A percentile compares a stretch with the other conserved stretches of the same genome.
Evolutionary conservation across 2,329 filamentous ascomycete genomes (phyloP).

Genomic region (Furcasterigmium furcatum): DNA sequence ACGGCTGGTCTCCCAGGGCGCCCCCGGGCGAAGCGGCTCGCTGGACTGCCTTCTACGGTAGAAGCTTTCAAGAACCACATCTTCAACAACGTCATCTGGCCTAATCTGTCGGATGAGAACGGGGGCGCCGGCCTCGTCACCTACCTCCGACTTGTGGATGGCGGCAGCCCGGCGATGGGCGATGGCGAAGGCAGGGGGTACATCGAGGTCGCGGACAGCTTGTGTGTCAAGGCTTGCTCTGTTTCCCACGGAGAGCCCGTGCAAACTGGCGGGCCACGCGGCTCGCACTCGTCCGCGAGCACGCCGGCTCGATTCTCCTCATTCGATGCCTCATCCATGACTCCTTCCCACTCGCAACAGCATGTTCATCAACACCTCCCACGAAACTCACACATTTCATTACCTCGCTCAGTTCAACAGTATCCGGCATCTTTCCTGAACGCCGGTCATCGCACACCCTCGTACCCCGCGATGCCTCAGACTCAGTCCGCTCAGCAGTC

Average conservation of each 20-base stretch:
- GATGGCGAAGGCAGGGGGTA: constrained; percentile 80
- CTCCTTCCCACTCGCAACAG: constrained; percentile 6
- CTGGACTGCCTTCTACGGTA: constrained; percentile 85
- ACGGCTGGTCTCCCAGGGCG: constrained; percentile 76
- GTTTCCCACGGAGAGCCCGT: constrained; percentile 91
- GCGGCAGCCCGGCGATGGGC: constrained; percentile 80
- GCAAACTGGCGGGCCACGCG: constrained; percentile 66
- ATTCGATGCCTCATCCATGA: constrained; percentile 22
- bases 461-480: background rate
- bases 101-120: constrained; percentile 93
- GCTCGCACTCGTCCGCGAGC: constrained; percentile 26
- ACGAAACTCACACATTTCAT: constrained; percentile 4
- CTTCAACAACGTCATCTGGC: constrained; percentile 98
- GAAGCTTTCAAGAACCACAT: constrained; percentile 89
- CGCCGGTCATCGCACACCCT: background rate
- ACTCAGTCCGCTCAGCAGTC: background rate
- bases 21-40: constrained; percentile 78
- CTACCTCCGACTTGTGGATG: constrained; percentile 84
- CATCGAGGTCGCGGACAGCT: constrained; percentile 80
- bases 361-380: constrained; percentile 2
- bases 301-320: constrained; percentile 22
- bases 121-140: constrained; percentile 90
- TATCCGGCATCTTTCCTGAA: constrained; percentile 5
- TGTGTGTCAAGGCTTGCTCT: constrained; percentile 84
- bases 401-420: constrained; percentile 5